A percentile compares a stretch with the other conserved stretches of the same genome.
phyloP scores from a whole-genome alignment of 1,284 basidiomycete species.

The Ceratobasidium sp. region DNA sequence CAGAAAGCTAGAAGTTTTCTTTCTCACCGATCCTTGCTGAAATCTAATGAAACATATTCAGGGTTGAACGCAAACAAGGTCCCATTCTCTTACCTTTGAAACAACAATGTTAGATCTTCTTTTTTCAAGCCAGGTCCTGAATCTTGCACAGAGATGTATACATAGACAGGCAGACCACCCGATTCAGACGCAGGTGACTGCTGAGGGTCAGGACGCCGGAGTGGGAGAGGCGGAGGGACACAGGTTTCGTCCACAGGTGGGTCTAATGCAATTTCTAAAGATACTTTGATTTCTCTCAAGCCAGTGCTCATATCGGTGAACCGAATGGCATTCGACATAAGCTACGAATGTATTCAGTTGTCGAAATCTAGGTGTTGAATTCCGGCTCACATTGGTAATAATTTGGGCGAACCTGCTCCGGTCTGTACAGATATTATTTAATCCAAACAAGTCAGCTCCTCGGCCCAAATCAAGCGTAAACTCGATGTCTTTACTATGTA shows the following conservation, averaged over 20 bases:
- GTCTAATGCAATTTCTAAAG: constrained; percentile 51
- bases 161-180: constrained; percentile 45
- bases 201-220: neutral
- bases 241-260: constrained; percentile 46
- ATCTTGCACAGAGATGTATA: constrained; percentile 53
- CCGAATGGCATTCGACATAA: constrained; percentile 45
- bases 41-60: constrained; percentile 48
- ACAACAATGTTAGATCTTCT: constrained; percentile 51
- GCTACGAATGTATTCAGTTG: neutral
- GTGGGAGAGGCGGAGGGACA: constrained; percentile 18
- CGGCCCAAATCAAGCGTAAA: constrained; percentile 51
- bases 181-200: constrained; percentile 26
- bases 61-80: neutral
- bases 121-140: constrained; percentile 54
- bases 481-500: constrained; percentile 52
- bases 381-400: constrained; percentile 51
- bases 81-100: constrained; percentile 48
- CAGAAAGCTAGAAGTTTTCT: neutral
- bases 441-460: constrained; percentile 48
- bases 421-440: constrained; percentile 50
- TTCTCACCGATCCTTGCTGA: constrained; percentile 52
- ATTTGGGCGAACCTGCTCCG: constrained; percentile 52
- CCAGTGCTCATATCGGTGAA: constrained; percentile 49
- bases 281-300: constrained; percentile 50
- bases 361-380: constrained; percentile 44